A percentile compares a stretch with the other conserved stretches of the same genome.
phyloP scores from a whole-genome alignment of 306 rosid species.

The Carpinus viminea region DNA sequence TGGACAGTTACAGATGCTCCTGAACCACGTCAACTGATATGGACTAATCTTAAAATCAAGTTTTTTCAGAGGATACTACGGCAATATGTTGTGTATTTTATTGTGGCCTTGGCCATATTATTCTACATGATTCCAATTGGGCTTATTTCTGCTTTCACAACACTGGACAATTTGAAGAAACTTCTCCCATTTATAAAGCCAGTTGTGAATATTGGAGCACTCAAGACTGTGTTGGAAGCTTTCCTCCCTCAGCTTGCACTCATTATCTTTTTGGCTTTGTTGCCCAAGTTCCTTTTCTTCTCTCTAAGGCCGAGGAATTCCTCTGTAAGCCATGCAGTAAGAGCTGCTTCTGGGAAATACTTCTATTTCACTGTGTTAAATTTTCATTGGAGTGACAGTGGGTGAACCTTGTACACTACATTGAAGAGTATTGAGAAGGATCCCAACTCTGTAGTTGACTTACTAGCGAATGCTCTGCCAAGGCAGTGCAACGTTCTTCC shows the following conservation, averaged over 20 bases:
- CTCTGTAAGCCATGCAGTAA: conserved; percentile 66
- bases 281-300: conserved; percentile 77
- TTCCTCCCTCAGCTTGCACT: conserved; percentile 91
- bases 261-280: conserved; percentile 68
- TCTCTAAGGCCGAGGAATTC: conserved; percentile 84
- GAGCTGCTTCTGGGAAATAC: conserved; percentile 95
- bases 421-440: conserved; percentile 49
- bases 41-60: conserved; percentile 75
- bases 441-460: conserved; percentile 30
- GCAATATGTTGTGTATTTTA: conserved; percentile 63
- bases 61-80: conserved; percentile 60
- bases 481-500: conserved; percentile 72
- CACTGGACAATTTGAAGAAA: conserved; percentile 63
- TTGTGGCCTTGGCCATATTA: conserved; percentile 63
- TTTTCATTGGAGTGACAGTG: conserved; percentile 81
- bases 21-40: conserved; percentile 69
- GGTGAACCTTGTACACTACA: conserved; percentile 67
- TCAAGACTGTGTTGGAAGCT: conserved; percentile 81
- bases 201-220: conserved; percentile 26
- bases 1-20: conserved; percentile 80
- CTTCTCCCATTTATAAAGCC: conserved; percentile 73
- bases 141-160: conserved; percentile 72
- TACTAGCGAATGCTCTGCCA: conserved; percentile 75
- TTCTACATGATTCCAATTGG: conserved; percentile 85
- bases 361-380: conserved; percentile 78